Conservation (phyloP, 1,284 basidiomycete species). For the Tausonia pullulans region DNA sequence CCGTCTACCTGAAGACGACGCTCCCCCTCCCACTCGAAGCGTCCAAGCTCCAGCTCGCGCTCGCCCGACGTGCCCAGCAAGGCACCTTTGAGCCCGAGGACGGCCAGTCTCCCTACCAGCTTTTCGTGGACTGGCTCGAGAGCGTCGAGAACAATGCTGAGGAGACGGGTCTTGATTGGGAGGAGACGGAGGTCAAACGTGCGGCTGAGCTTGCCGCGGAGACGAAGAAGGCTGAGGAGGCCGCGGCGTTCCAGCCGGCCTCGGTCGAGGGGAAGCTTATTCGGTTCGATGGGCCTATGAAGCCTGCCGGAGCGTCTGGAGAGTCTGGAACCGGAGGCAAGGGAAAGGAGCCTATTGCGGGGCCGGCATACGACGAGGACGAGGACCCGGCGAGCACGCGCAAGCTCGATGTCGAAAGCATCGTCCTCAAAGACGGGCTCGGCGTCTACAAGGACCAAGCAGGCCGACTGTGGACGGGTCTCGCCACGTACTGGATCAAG, state of each 20-base stretch:
- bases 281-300: slow-evolving; percentile 54
- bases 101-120: slow-evolving; percentile 89
- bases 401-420: slow-evolving; percentile 76
- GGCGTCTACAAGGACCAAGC: slow-evolving; percentile 89
- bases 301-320: slow-evolving; percentile 25
- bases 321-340: slow-evolving; percentile 20
- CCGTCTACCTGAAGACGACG: slow-evolving; percentile 67
- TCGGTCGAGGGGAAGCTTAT: slow-evolving; percentile 54
- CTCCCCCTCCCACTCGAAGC: slow-evolving; percentile 87
- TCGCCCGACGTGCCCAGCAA: slow-evolving; percentile 70
- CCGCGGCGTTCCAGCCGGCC: slow-evolving; percentile 34
- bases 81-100: slow-evolving; percentile 81
- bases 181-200: slow-evolving; percentile 49
- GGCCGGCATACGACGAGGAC: slow-evolving; percentile 57
- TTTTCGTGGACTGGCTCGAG: slow-evolving; percentile 86
- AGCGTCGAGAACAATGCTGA: slow-evolving; percentile 84
- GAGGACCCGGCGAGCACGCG: slow-evolving; percentile 60
- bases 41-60: slow-evolving; percentile 72
- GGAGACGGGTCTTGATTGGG: slow-evolving; percentile 80
- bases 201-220: slow-evolving; percentile 39
- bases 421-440: slow-evolving; percentile 77
- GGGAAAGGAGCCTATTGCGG: slow-evolving; percentile 28
- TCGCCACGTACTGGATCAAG: slow-evolving; percentile 98
- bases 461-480: slow-evolving; percentile 86
- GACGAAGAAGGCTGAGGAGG: slow-evolving; percentile 31